These are phyloP conservation scores for Galerina sulciceps DNA, from an alignment of 768 basidiomycete genomes.

Conservation along the genomic window DNA sequence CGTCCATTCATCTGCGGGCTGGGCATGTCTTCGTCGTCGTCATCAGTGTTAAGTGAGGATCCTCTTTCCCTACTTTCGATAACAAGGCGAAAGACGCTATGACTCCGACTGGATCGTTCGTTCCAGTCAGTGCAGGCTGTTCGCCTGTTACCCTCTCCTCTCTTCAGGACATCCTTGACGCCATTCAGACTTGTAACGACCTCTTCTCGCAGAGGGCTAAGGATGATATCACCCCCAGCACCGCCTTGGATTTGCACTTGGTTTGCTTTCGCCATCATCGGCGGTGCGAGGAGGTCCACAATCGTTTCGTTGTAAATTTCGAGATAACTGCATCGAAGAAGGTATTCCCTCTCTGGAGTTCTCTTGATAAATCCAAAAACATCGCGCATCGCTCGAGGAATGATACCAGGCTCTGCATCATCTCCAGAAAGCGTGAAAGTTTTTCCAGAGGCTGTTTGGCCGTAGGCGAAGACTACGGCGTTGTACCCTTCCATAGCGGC, in stretches of 20 bases:
- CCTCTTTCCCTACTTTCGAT: conserved; percentile 84
- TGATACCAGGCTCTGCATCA: conserved; percentile 89
- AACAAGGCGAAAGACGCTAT: conserved; percentile 92
- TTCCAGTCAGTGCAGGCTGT: conserved; percentile 99
- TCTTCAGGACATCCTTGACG: conserved; percentile 81
- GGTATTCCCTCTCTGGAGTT: conserved; percentile 83
- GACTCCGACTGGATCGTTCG: conserved; percentile 90
- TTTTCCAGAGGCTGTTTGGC: conserved; percentile 82
- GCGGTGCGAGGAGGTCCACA: conserved; percentile 83
- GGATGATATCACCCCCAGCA: conserved; percentile 59
- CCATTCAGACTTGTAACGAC: conserved; percentile 91
- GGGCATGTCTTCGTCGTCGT: conserved; percentile 47
- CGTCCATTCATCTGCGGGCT: conserved; percentile 28
- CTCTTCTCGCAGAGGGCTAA: conserved; percentile 85
- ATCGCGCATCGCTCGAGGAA: conserved; percentile 90
- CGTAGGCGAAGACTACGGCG: conserved; percentile 92
- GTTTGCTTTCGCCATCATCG: conserved; percentile 51
- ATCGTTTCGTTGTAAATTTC: conserved; percentile 97
- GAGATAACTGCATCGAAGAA: conserved; percentile 94
- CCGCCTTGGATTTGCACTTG: conserved; percentile 79
- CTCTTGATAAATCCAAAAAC: conserved; percentile 84
- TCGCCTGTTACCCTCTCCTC: conserved; percentile 86
- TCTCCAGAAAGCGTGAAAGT: conserved; percentile 69
- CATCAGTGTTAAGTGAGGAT: conserved; percentile 21
- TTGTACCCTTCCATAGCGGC: conserved; percentile 98